Base-by-base conservation (phyloP, 2,329 filamentous ascomycete genomes). In the Polytolypa hystricis region DNA sequence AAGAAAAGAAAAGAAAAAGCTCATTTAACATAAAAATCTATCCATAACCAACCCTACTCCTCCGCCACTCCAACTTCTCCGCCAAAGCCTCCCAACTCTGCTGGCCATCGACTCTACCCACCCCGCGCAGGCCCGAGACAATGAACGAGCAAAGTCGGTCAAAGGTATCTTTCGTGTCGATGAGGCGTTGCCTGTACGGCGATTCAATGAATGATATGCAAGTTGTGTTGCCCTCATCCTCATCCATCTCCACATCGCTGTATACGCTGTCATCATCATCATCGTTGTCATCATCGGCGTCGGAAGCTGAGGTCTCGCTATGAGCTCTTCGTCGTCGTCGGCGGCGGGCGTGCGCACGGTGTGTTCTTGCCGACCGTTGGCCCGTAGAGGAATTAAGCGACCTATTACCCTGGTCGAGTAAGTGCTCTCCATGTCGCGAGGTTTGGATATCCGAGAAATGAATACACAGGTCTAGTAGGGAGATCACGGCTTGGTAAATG, bases 61-160 rank as follows among this genome's bases (percentile, higher is more conserved):
- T 51, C 35, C 56, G 54, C 60, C 60, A 63, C 34, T 87, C 81
- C 30, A 93, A 58, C 65, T 81, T 82, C 56, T 93, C 84, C 0
- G 82, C 84, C 42, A 94, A 55, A 41, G 81, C 75, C 57, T 91
- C 84, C 81, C 86, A 89, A 53, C 79, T 72, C 52, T 50, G 69
- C 60, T 84, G 77, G 18, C 76, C 76, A 32, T 81, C 79, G 21
- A 79, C 81, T 47, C 86, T 72, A 33, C 84, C 79, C 7, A 91
- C 74, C 7, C 81, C 80, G 37, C 79, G 74, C 44, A 95, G 54
- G 0, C 83, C 85, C 33, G 79, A 76, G 2, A 71, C 71, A 10
- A 91, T 68, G 54, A 93, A 93, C 0, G 71, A 65, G 18, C 86
- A 51, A 32, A 81, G 65, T 29, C 70, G 69, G 38, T 79, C 72